phyloP scores from a whole-genome alignment of 2,329 filamentous ascomycete species.

The Talaromyces sp. region DNA sequence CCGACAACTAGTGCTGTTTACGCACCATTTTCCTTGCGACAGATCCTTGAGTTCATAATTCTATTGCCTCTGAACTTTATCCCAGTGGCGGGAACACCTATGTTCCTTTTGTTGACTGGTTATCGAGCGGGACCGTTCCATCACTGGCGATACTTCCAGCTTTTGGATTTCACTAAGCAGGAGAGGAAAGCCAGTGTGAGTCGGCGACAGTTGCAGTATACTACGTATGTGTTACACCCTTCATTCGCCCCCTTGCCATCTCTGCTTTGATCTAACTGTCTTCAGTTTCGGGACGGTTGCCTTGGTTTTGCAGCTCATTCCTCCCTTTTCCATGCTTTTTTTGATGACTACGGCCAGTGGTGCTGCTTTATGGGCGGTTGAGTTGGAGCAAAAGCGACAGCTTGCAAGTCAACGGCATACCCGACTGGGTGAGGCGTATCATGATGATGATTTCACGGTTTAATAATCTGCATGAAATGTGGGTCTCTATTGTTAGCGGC shows the following conservation, averaged over 20 bases:
- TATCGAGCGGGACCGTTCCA: conserved; percentile 84
- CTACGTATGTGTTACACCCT: conserved; percentile 60
- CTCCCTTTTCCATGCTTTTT: conserved; percentile 91
- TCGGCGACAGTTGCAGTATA: conserved; percentile 75
- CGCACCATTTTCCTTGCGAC: conserved; percentile 85
- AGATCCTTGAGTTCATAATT: conserved; percentile 81
- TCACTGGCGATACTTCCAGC: conserved; percentile 86
- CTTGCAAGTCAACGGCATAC: conserved; percentile 27
- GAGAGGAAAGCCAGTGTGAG: conserved; percentile 72
- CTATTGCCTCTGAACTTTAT: conserved; percentile 85
- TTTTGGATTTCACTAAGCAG: conserved; percentile 73
- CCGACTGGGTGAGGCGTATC: conserved; percentile 36
- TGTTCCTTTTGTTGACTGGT: conserved; percentile 87
- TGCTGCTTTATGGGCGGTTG: conserved; percentile 81
- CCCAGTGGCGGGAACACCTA: conserved; percentile 76
- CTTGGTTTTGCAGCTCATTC: conserved; percentile 82
- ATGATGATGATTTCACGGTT: conserved; percentile 31
- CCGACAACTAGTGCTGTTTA: conserved; percentile 77
- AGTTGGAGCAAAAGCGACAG: conserved; percentile 66
- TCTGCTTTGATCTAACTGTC: not conserved
- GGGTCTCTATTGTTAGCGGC: not conserved
- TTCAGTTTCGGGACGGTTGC: conserved; percentile 78
- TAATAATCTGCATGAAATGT: conserved; percentile 12
- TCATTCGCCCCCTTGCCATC: not conserved
- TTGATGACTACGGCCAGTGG: conserved; percentile 84